Evolutionary conservation across 2,329 filamentous ascomycete genomes (phyloP), one percentile per base, ranked within the genome.

Genomic region (Colletotrichum sp.): DNA sequence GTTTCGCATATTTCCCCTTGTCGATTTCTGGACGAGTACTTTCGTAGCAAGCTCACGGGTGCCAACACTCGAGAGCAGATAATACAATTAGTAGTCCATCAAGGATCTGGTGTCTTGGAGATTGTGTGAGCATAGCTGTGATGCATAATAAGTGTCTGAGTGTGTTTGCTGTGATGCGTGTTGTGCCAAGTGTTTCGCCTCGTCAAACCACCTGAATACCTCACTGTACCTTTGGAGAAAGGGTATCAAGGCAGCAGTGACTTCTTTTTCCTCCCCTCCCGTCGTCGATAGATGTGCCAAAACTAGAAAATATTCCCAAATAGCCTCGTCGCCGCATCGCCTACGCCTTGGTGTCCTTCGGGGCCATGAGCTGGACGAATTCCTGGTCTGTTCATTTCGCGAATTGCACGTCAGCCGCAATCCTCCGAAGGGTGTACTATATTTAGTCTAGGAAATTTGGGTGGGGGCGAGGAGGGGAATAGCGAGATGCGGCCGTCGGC

Each of bases 331-430:
- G 49, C 32, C 39, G 26, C 52, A 13, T 10, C 36, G 34, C 30
- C 32, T 72, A 76, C n/a, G 72, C 72, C 57, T 64, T 76, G 26
- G 24, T 13, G 44, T 78, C 76, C 57, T 78, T 78, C 36, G 77
- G 77, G 21, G 75, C 75, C 77, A 78, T 78, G 67, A 78, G 77
- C 30, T 78, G 77, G 57, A 78, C 77, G 39, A 78, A 78, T 63
- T 78, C 77, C 26, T 78, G 77, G 67, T 78, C 77, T 78, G 34
- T 73, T 62, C 18, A 21, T 52, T 70, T 68, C 28, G 34, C 52
- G 32, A 39, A 12, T 26, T 59, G 39, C 15, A 60, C 26, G 68
- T 77, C 67, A 77, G 75, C 70, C 16, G 64, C 64, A 52, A 68
- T 76, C 57, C 55, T 68, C 69, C 70, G 26, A 68, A 28, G n/a